These are phyloP conservation scores for Prunella vulgaris DNA, from an alignment of 257 asterid genomes.

Conservation along the genomic window DNA sequence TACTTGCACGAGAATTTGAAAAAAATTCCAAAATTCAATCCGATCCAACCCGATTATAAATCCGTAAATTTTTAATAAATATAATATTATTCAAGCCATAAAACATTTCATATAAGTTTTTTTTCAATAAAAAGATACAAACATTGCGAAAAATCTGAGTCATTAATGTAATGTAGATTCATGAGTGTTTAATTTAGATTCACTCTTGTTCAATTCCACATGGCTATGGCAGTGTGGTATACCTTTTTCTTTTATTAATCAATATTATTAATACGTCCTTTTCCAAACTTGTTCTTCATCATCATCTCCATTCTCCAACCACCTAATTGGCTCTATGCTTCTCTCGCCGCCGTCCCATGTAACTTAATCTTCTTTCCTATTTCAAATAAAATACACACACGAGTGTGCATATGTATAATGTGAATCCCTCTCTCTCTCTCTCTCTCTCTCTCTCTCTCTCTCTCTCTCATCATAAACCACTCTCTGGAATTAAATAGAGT, in stretches of 20 bases:
- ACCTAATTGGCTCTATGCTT: neutral
- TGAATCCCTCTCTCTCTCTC: neutral
- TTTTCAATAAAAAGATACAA: no score
- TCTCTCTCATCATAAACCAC: neutral
- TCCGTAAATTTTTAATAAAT: no score
- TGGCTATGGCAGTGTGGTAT: neutral
- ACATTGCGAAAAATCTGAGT: neutral
- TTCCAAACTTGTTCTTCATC: neutral
- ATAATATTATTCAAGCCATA: no score
- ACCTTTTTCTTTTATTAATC: neutral
- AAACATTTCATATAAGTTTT: no score
- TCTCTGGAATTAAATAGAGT: no score
- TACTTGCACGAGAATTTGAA: no score
- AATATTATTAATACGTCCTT: neutral
- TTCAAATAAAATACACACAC: neutral
- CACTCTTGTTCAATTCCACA: neutral
- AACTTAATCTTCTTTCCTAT: neutral
- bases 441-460: neutral
- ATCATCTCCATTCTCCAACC: neutral
- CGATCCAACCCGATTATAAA: no score
- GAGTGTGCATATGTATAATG: neutral
- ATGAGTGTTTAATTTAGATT: neutral
- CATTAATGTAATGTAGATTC: neutral
- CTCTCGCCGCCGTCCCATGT: neutral
- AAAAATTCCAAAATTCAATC: no score